phyloP scores from a whole-genome alignment of 805 yeast genomes.

The Monosporozyma servazzii region DNA sequence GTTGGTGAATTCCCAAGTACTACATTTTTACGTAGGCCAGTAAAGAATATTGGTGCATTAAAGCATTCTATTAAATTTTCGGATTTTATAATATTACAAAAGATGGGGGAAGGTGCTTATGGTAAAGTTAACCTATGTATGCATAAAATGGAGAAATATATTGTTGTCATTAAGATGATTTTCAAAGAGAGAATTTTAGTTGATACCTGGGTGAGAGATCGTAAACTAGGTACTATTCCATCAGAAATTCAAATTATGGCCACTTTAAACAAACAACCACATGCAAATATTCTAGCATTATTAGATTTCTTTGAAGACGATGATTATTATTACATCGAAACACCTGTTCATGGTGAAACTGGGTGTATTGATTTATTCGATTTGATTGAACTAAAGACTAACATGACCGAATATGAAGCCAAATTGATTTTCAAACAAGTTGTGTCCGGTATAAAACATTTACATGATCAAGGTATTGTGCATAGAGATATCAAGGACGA shows the following conservation, averaged over 20 bases:
- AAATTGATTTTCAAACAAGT: conserved; percentile 71
- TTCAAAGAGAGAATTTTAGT: conserved; percentile 88
- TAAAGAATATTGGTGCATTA: conserved; percentile 45
- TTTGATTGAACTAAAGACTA: conserved; percentile 74
- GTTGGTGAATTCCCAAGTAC: conserved; percentile 5
- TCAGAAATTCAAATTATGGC: conserved; percentile 94
- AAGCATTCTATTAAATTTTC: conserved; percentile 62
- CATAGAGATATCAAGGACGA: conserved; percentile 96
- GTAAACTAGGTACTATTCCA: conserved; percentile 85
- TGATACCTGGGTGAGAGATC: conserved; percentile 95
- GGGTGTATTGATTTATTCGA: conserved; percentile 93
- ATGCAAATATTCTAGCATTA: conserved; percentile 77
- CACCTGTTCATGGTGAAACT: conserved; percentile 80
- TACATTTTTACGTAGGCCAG: conserved; percentile 17
- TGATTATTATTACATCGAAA: conserved; percentile 80
- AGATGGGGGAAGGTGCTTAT: conserved; percentile 94
- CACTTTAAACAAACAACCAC: conserved; percentile 65
- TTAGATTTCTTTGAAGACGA: conserved; percentile 91
- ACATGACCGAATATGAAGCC: conserved; percentile 74
- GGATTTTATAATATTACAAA: conserved; percentile 63
- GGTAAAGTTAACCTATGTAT: conserved; percentile 83
- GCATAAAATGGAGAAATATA: conserved; percentile 54
- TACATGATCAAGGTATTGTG: conserved; percentile 79
- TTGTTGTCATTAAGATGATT: conserved; percentile 77
- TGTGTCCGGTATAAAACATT: conserved; percentile 66